A percentile compares a stretch with the other conserved stretches of the same genome.
Evolutionary conservation across 2,329 filamentous ascomycete genomes (phyloP).

Genomic region (Rutstroemia sp.): DNA sequence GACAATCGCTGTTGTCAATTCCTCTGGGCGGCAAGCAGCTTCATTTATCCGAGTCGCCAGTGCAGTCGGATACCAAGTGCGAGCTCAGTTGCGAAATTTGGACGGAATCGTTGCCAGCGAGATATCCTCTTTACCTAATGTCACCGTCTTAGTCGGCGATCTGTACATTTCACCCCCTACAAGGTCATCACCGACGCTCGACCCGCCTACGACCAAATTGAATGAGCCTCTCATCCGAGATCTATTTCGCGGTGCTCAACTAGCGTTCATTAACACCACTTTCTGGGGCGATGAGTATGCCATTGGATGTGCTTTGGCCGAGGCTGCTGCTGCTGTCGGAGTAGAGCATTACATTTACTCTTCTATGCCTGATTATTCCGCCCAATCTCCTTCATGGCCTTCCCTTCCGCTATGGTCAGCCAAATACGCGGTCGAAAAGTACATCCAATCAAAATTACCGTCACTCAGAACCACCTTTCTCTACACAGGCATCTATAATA

Average conservation of each 20-base stretch:
- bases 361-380: conserved; percentile 90
- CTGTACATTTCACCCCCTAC: conserved; percentile 40
- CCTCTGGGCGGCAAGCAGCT: conserved; percentile 89
- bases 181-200: conserved; percentile 49
- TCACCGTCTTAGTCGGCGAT: conserved; percentile 57
- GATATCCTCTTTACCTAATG: conserved; percentile 72
- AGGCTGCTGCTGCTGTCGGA: conserved; percentile 77
- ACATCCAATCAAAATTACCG: conserved; percentile 60
- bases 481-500: conserved; percentile 97
- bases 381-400: conserved; percentile 62
- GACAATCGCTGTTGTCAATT: conserved; percentile 90
- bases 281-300: conserved; percentile 92
- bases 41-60: conserved; percentile 91
- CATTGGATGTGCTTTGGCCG: conserved; percentile 81
- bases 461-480: conserved; percentile 77
- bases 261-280: conserved; percentile 96
- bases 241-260: conserved; percentile 75
- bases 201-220: conserved; percentile 56
- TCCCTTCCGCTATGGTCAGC: conserved; percentile 83
- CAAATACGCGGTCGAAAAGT: conserved; percentile 90
- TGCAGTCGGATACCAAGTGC: conserved; percentile 87
- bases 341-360: conserved; percentile 93
- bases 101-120: conserved; percentile 86
- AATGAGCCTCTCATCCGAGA: conserved; percentile 66
- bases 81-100: conserved; percentile 81